phyloP scores from a whole-genome alignment of 2,329 filamentous ascomycete genomes.

The Aspergillus nomiae region DNA sequence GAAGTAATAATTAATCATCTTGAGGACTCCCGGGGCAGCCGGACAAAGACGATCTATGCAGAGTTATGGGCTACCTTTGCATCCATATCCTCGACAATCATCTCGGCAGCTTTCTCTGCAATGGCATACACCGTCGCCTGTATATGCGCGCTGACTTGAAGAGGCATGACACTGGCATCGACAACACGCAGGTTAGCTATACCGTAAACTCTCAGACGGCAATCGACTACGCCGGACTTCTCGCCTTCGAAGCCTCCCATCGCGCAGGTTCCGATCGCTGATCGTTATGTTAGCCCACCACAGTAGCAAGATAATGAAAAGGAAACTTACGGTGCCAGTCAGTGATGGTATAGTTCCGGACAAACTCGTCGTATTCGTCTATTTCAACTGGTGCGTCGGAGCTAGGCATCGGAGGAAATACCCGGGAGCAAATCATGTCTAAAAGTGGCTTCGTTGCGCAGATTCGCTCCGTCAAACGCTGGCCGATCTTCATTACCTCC shows the following conservation, averaged over 20 bases:
- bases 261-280: not conserved
- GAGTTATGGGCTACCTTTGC: not conserved
- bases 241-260: not conserved
- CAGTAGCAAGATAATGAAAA: too few species aligned
- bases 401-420: not conserved
- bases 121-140: not conserved
- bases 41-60: too few species aligned
- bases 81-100: not conserved
- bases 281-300: not conserved
- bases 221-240: not conserved
- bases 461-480: constrained; percentile 45
- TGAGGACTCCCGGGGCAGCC: too few species aligned
- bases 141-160: not conserved
- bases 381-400: too few species aligned
- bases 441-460: constrained; percentile 40
- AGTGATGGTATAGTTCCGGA: constrained; percentile 21
- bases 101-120: not conserved
- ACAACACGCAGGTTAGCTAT: not conserved
- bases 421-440: constrained; percentile 33
- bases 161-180: not conserved
- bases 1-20: too few species aligned
- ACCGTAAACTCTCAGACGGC: not conserved
- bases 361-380: constrained; percentile 12
- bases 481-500: constrained; percentile 46
- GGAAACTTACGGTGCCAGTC: constrained; percentile 25